Conservation (phyloP, 306 rosid genomes). For the Cicer judaicum region DNA sequence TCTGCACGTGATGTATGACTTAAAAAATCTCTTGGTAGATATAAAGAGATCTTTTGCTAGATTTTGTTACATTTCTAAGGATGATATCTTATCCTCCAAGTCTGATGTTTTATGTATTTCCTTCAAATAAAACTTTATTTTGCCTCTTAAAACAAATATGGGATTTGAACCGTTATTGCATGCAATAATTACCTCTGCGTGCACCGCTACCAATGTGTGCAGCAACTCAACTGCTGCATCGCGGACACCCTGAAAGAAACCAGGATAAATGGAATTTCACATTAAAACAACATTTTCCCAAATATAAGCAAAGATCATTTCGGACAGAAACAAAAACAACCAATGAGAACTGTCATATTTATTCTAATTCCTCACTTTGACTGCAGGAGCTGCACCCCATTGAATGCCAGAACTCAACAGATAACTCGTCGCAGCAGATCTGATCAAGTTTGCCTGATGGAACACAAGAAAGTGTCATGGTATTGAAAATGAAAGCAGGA, state of each 20-base stretch:
- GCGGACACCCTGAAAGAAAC: constrained; percentile 82
- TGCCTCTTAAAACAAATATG: neutral
- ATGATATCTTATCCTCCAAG: constrained; percentile 10
- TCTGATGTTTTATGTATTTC: constrained; percentile 13
- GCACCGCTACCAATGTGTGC: constrained; percentile 94
- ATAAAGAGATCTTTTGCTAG: neutral
- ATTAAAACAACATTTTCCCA: constrained; percentile 34
- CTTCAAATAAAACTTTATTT: constrained; percentile 33
- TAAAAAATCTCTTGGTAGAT: constrained; percentile 30
- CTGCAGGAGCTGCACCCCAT: constrained; percentile 98
- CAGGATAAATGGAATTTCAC: constrained; percentile 30
- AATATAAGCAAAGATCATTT: constrained; percentile 16
- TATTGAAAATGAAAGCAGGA: constrained; percentile 31
- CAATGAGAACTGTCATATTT: constrained; percentile 1
- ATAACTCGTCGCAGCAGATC: constrained; percentile 87
- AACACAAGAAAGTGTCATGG: constrained; percentile 40
- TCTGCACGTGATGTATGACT: constrained; percentile 7
- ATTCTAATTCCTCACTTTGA: constrained; percentile 70
- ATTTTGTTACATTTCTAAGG: constrained; percentile 13
- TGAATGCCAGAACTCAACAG: constrained; percentile 88
- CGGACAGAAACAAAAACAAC: constrained; percentile 12
- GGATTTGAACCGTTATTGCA: constrained; percentile 33
- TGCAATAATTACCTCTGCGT: constrained; percentile 84
- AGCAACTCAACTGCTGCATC: constrained; percentile 96
- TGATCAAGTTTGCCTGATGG: constrained; percentile 84